Evolutionary conservation across 2,329 filamentous ascomycete species (phyloP), one percentile per base, ranked within the genome.

Genomic region (Metarhizium brunneum): DNA sequence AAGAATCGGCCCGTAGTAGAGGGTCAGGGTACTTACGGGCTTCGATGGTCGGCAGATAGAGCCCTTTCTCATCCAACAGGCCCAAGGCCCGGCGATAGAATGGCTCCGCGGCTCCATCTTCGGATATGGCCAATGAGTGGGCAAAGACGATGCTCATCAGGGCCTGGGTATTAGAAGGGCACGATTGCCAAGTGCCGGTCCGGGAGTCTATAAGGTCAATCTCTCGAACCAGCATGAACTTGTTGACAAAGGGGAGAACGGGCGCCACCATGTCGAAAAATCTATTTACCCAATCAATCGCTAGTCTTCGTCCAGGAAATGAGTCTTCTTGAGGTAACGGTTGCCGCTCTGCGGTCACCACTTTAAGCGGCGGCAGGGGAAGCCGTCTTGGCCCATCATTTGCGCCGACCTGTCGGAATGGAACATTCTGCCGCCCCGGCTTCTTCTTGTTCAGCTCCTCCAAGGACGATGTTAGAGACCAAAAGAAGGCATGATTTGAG

Each of bases 221-320:
- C 16, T 63, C 59, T 1, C 53, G 55, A 10, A 65, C 11, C 7
- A 67, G 50, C 6, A 56, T 55, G 2, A 59, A 54, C 53, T 65
- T 62, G 32, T 51, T 61, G 8, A 66, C 51, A 36, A 64, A 68
- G 0, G 65, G 64, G 20, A 67, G 47, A 11, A 64, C 63, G 3
- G 58, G 55, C n/a, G 64, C 66, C n/a, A 68, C 60, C 0, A 64
- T 68, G 47, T 66, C 63, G 13, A 65, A 68, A 54, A 68, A 67
- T 10, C 56, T 54, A 3, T 59, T 53, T 4, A 64, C 59, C 62
- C 61, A 65, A 7, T 61, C 54, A 11, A 60, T 54, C 18, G 64
- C 60, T 7, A 53, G 42, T 13, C 56, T 36, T 8, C 58, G 53
- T 5, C 53, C 58, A 0, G 64, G 64, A 38, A 63, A 64, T 1